These are phyloP conservation scores for Pseudoneurospora amorphoporcata DNA, from an alignment of 495 filamentous ascomycete species.

Conservation along the genomic window DNA sequence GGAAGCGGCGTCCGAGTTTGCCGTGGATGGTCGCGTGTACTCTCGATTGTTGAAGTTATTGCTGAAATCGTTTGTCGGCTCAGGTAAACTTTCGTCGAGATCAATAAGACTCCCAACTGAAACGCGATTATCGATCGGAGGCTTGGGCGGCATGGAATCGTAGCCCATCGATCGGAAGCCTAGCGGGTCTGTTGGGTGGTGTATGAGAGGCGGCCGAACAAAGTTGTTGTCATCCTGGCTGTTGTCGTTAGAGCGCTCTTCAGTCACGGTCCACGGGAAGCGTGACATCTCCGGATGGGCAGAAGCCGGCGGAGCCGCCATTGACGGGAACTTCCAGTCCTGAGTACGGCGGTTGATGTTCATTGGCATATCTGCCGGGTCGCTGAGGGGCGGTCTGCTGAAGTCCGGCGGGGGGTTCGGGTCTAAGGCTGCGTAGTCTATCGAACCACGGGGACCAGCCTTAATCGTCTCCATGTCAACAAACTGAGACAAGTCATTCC, in stretches of 20 bases:
- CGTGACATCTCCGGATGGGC: constrained; percentile 40
- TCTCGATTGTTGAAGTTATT: constrained; percentile 10
- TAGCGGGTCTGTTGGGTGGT: constrained; percentile 41
- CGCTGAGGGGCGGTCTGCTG: constrained; percentile 37
- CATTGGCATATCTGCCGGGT: constrained; percentile 31
- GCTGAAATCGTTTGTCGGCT: constrained; percentile 4
- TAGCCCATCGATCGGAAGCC: constrained; percentile 34
- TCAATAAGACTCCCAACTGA: constrained; percentile 40
- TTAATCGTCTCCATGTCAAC: constrained; percentile 51
- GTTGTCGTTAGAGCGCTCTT: constrained; percentile 12
- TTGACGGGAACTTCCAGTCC: constrained; percentile 54
- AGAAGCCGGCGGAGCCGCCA: constrained; percentile 34
- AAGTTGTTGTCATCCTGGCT: constrained; percentile 8
- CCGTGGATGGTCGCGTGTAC: constrained; percentile 39
- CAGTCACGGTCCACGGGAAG: constrained; percentile 29
- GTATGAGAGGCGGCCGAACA: constrained; percentile 34
- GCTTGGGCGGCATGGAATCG: constrained; percentile 18
- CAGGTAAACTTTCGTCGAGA: constrained; percentile 39
- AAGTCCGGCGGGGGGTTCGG: constrained; percentile 30
- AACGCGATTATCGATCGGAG: constrained; percentile 23
- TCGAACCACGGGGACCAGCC: constrained; percentile 32
- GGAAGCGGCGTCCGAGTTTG: constrained; percentile 40
- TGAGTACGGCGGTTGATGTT: constrained; percentile 42
- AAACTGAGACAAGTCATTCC: constrained; percentile 40
- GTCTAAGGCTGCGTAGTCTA: constrained; percentile 29